phyloP scores from a whole-genome alignment of 495 filamentous ascomycete genomes.

The Hypoxylon subgilvum region DNA sequence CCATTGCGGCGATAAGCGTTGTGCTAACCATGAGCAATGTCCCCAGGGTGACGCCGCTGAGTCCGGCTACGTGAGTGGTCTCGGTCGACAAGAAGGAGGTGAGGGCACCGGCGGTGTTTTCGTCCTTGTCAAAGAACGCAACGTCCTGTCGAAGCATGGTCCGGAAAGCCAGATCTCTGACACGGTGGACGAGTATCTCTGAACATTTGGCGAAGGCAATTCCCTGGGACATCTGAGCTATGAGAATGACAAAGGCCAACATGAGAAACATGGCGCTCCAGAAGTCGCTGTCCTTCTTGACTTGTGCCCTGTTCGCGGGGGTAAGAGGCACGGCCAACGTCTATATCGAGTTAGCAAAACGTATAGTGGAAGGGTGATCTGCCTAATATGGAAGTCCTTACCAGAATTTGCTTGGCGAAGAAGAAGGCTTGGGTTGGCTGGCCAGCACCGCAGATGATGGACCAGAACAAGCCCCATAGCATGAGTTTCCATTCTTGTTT shows the following conservation, averaged over 20 bases:
- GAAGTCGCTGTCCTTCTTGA: conserved; percentile 77
- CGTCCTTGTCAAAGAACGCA: conserved; percentile 82
- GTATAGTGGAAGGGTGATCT: neutral
- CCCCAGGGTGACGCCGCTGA: conserved; percentile 83
- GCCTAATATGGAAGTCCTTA: conserved; percentile 30
- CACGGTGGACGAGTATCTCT: conserved; percentile 79
- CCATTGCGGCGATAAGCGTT: conserved; percentile 71
- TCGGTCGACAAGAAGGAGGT: conserved; percentile 86
- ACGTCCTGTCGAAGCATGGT: conserved; percentile 93
- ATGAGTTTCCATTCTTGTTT: conserved; percentile 72
- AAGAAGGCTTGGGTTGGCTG: conserved; percentile 89
- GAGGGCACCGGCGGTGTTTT: conserved; percentile 83
- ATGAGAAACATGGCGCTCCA: conserved; percentile 96
- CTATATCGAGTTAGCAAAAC: conserved; percentile 32
- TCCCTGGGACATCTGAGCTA: conserved; percentile 72
- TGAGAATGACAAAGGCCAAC: conserved; percentile 78
- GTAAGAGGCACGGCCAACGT: conserved; percentile 47
- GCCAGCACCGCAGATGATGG: conserved; percentile 79
- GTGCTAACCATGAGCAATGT: conserved; percentile 77
- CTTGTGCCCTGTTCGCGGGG: conserved; percentile 39
- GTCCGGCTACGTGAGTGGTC: conserved; percentile 80
- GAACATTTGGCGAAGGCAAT: conserved; percentile 82
- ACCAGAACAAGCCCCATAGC: conserved; percentile 76
- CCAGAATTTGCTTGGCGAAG: conserved; percentile 84
- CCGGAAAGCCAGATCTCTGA: conserved; percentile 79